Percentiles rank a stretch among this genome's conserved stretches.
Conservation (phyloP, 441 rosid genomes). For the Pelargonium australe region DNA sequence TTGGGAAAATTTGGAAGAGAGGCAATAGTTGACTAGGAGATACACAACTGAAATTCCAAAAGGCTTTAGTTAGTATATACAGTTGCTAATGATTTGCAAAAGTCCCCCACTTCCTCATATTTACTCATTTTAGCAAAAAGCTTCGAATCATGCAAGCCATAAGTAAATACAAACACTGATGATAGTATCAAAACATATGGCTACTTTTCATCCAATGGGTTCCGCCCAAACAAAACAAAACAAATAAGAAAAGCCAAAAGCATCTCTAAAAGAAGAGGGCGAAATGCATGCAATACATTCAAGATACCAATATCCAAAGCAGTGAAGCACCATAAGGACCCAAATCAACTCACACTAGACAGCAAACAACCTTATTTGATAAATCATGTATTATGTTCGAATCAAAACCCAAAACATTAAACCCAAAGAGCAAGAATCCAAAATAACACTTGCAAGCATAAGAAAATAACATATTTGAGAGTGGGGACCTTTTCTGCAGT, state of each 20-base stretch:
- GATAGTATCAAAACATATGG: conserved; percentile 15
- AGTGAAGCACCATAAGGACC: conserved; percentile 3
- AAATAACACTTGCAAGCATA: neutral
- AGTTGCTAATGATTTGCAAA: no score
- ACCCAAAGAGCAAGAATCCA: neutral
- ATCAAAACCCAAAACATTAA: conserved; percentile 4
- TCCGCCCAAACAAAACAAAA: conserved; percentile 25
- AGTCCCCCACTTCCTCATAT: neutral
- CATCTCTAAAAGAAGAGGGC: conserved; percentile 20
- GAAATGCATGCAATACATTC: conserved; percentile 10
- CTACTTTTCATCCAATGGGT: conserved; percentile 25
- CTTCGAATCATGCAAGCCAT: conserved; percentile 15
- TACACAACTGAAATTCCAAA: neutral
- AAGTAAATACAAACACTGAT: conserved; percentile 9
- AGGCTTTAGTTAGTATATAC: no score
- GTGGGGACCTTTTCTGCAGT: neutral
- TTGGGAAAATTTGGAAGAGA: neutral
- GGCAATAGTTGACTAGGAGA: neutral
- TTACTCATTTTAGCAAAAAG: neutral
- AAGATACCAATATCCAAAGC: conserved; percentile 5
- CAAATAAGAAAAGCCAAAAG: conserved; percentile 29
- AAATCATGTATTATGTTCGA: conserved; percentile 15
- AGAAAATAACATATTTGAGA: neutral
- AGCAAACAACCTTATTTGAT: conserved; percentile 7
- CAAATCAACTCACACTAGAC: conserved; percentile 15